These are phyloP conservation scores for Penicillium sp. DNA, from an alignment of 2,329 filamentous ascomycete genomes.

Conservation along the genomic window DNA sequence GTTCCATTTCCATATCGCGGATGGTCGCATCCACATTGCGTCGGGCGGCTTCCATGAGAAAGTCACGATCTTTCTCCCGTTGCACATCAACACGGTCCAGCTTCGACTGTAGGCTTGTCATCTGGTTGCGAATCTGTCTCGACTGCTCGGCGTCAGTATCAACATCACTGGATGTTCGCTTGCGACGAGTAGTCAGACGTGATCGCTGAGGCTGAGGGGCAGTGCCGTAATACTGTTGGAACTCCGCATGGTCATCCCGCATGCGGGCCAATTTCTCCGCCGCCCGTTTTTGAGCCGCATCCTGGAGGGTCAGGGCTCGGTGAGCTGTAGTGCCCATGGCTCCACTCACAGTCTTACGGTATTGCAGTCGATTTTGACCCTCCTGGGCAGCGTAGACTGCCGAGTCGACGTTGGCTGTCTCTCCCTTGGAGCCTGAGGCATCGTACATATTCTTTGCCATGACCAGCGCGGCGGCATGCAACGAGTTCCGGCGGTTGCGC, in stretches of 20 bases:
- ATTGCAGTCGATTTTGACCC: slow-evolving; percentile 37
- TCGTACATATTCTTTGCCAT: slow-evolving; percentile 90
- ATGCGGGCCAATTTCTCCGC: slow-evolving; percentile 82
- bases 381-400: slow-evolving; percentile 37
- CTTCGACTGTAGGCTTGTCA: slow-evolving; percentile 79
- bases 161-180: slow-evolving; percentile 70
- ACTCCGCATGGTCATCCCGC: slow-evolving; percentile 70
- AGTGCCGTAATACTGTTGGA: slow-evolving; percentile 77
- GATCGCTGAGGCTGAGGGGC: slow-evolving; percentile 51
- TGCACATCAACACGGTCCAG: slow-evolving; percentile 35
- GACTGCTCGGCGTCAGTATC: slow-evolving; percentile 69
- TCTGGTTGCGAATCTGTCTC: slow-evolving; percentile 74
- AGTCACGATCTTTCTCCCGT: slow-evolving; percentile 72
- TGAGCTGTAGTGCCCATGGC: slow-evolving; percentile 28
- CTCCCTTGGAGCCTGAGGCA: slow-evolving; percentile 52
- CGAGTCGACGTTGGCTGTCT: slow-evolving; percentile 16
- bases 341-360: slow-evolving; percentile 35
- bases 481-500: slow-evolving; percentile 69
- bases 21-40: slow-evolving; percentile 82
- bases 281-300: slow-evolving; percentile 83
- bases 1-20: slow-evolving; percentile 78
- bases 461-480: slow-evolving; percentile 81
- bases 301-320: slow-evolving; percentile 65
- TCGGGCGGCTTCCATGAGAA: slow-evolving; percentile 76
- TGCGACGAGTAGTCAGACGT: slow-evolving; percentile 60